phyloP scores from a whole-genome alignment of 192 early-diverging fungal genomes.

The Coemansia sp. region DNA sequence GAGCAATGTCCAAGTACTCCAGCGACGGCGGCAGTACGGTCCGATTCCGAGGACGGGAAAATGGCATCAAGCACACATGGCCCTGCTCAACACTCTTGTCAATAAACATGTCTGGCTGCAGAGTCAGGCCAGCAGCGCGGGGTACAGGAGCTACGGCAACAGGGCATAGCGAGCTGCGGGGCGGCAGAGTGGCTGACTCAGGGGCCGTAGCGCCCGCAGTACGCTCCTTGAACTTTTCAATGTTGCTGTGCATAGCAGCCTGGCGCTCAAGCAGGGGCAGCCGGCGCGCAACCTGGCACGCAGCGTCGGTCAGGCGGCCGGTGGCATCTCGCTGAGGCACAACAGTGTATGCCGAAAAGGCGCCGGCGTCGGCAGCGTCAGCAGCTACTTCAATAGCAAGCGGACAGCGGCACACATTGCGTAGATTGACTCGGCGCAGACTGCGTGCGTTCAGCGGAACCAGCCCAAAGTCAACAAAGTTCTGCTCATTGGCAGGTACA shows the following conservation, averaged over 20 bases:
- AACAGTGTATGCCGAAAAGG: neutral
- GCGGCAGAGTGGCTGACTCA: neutral
- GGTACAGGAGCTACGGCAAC: neutral
- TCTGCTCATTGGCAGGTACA: conserved; percentile 77
- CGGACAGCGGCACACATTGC: conserved; percentile 70
- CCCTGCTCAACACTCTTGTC: conserved; percentile 44
- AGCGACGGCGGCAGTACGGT: conserved; percentile 4
- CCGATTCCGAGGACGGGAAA: conserved; percentile 1
- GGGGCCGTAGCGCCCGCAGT: neutral
- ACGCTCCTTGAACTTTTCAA: conserved; percentile 40
- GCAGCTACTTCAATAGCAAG: conserved; percentile 36
- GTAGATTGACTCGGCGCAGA: conserved; percentile 77
- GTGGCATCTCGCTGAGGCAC: conserved; percentile 26
- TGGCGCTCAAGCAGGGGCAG: conserved; percentile 51
- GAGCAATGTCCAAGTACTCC: conserved; percentile 41
- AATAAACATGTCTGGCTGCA: conserved; percentile 37
- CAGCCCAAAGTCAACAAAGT: conserved; percentile 94
- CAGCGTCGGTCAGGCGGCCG: conserved; percentile 35
- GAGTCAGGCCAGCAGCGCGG: neutral
- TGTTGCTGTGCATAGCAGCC: conserved; percentile 46
- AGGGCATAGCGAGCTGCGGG: neutral
- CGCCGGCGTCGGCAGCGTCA: conserved; percentile 31
- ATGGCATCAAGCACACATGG: conserved; percentile 45
- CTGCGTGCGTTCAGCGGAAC: conserved; percentile 80
- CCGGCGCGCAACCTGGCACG: conserved; percentile 27